Base-by-base conservation (phyloP, 768 basidiomycete species). In the Nidularia sp. region DNA sequence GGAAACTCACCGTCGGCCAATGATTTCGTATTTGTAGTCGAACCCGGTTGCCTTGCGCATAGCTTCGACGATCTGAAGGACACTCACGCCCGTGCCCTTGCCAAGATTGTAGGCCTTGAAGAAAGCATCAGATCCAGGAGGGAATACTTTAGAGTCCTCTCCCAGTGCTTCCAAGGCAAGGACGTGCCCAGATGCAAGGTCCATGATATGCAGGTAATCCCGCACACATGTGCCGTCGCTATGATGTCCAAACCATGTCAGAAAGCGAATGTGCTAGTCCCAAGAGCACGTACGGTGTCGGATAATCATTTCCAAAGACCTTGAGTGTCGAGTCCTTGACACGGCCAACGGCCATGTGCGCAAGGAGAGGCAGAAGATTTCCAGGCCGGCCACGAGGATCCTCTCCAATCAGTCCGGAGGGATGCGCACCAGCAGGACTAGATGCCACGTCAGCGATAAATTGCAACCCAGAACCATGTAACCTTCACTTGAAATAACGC, bases 211-310 rank as follows among this genome's bases (percentile, higher is more conserved):
- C 9, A 94, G 75, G 67, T 94, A 94, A 69, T 98, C 95, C 42
- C 95, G 87, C n/a, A 98, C 92, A 62, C 96, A 99, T 6, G 96
- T 98, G 6, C 96, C 96, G 64, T 98, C 96, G 35, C 90, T 91
- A 57, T 5, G 46, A 36, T 52, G 45, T 6, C 25, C 39, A 15
- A 18, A 50, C 6, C 13, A 52, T 33, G 61, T 52, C 34, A 22
- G 18, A 18, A 10, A 6, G 18, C 8, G 10, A 33, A 3, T 6
- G 29, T 32, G 6, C 48, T 25, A 34, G 55, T 44, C 33, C 18
- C 29, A 13, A 34, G 7, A 29, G 25, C 4, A 73, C 85, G 62
- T 59, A 93, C 88, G 80, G 84, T 0, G 97, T 99, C 18, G 95
- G 93, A 69, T 97, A 99, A 69, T 99, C 93, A 65, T 96, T 90